phyloP scores from a whole-genome alignment of 2,329 filamentous ascomycete species.

The Fusarium sp. region DNA sequence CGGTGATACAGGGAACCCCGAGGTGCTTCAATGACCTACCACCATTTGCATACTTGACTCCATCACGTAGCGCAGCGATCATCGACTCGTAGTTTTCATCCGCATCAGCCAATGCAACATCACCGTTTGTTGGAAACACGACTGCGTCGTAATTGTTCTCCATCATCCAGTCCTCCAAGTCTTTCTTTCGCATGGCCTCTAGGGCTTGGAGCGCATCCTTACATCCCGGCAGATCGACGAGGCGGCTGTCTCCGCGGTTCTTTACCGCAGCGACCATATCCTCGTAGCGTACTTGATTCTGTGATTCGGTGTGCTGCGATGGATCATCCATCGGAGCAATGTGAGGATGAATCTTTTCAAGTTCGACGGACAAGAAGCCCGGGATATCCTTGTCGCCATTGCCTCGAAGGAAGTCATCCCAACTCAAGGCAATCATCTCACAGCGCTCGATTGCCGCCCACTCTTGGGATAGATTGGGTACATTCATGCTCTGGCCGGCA shows the following conservation, averaged over 20 bases:
- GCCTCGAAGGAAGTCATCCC: not conserved
- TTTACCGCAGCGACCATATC: not conserved
- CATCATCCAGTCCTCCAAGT: not conserved
- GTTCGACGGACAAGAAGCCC: not conserved
- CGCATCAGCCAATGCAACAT: conserved; percentile 61
- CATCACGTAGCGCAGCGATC: conserved; percentile 49
- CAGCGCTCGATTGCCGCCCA: not conserved
- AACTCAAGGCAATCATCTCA: conserved; percentile 6
- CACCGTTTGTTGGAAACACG: conserved; percentile 57
- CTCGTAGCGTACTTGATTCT: conserved; percentile 11
- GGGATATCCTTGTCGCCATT: not conserved
- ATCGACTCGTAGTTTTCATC: conserved; percentile 51
- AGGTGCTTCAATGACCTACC: conserved; percentile 65
- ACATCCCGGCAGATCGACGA: not conserved
- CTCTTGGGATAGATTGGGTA: not conserved
- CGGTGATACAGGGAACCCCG: conserved; percentile 64
- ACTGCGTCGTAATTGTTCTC: not conserved
- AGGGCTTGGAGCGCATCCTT: not conserved
- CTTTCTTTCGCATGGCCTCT: not conserved
- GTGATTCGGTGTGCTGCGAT: not conserved
- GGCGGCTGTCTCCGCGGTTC: not conserved
- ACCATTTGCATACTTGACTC: conserved; percentile 65
- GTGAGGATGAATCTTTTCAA: not conserved
- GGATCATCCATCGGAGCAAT: conserved; percentile 11
- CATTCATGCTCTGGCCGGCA: not conserved